Base-by-base conservation (phyloP, 2,329 filamentous ascomycete genomes). In the Colletotrichum lini region DNA sequence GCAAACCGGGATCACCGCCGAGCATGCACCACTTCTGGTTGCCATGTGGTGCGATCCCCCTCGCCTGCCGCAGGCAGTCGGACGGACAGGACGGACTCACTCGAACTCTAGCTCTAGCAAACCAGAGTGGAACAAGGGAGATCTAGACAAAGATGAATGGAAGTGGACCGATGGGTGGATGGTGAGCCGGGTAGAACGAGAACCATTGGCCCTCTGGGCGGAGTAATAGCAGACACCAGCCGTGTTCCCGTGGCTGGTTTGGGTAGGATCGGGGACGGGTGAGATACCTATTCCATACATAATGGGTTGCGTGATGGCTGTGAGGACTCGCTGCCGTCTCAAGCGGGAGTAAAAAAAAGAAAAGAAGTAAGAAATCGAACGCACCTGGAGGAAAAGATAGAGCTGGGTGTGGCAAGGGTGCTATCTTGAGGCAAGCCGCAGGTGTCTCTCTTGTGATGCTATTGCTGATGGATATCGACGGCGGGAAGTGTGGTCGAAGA, bases 1-100 rank as follows among this genome's bases (percentile, higher is more conserved):
- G 58, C 66, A 61, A 70, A 70, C 66, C 49, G 26, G 60, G 56
- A 70, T 70, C 52, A 13, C 59, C 50, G 49, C 61, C 66, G 54
- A 65, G 60, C 60, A 70, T 60, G 53, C 56, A 70, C 56, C 60
- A 45, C 49, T 40, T 65, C 49, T 52, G 40, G 53, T 53, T 38
- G 47, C 65, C 65, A 72, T 69, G 65, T 69, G 69, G 57, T 69
- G 53, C 53, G 40, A 59, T 64, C 23, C 42, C 40, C 8, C 9
- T 35, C 30, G 8, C 30, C 44, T 45, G 30, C 50, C 18, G 57
- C 45, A 62, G 44, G 52, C 50, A 38, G 18, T 26, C 21, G 35
- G 45, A 21, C 30, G 13, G 13, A n/a, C 45, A 16, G 16, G 13
- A 15, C n/a, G 52, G 61, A n/a, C 40, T 38, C 23, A 38, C 38